Percentiles rank a stretch among this genome's conserved stretches.
phyloP scores from a whole-genome alignment of 305 asterid species.

The Fraxinus dipetala region DNA sequence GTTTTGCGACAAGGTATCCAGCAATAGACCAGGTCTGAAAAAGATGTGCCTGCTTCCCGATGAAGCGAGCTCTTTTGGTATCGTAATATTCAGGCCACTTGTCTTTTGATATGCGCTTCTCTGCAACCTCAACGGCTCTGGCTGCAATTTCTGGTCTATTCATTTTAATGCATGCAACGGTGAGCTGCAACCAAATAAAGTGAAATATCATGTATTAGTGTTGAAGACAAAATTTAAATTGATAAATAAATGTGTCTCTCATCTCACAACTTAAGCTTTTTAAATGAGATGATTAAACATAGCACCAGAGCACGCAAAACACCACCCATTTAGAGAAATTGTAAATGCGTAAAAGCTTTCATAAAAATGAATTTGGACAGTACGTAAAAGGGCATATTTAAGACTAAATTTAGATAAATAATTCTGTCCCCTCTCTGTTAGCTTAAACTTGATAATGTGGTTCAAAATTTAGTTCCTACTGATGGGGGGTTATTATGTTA shows the following conservation, averaged over 20 bases:
- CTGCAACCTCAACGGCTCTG: conserved; percentile 57
- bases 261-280: not conserved
- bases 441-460: not conserved
- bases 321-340: not conserved
- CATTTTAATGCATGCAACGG: conserved; percentile 73
- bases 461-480: not conserved
- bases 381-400: not conserved
- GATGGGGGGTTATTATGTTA: not conserved
- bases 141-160: conserved; percentile 68
- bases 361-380: not conserved
- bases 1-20: conserved; percentile 65
- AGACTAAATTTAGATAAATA: not conserved
- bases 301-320: not conserved
- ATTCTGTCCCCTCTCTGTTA: not conserved
- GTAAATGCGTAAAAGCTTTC: not conserved
- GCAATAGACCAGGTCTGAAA: conserved; percentile 78
- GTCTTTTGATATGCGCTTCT: conserved; percentile 56
- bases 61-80: conserved; percentile 60
- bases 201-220: not conserved
- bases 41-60: conserved; percentile 62
- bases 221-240: not conserved
- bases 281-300: not conserved
- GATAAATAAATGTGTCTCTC: not conserved
- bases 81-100: conserved; percentile 80
- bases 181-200: conserved; percentile 44